Evolutionary conservation across 495 filamentous ascomycete genomes (phyloP), one percentile per base, ranked within the genome.

Genomic region (Bryoglossum gracile): DNA sequence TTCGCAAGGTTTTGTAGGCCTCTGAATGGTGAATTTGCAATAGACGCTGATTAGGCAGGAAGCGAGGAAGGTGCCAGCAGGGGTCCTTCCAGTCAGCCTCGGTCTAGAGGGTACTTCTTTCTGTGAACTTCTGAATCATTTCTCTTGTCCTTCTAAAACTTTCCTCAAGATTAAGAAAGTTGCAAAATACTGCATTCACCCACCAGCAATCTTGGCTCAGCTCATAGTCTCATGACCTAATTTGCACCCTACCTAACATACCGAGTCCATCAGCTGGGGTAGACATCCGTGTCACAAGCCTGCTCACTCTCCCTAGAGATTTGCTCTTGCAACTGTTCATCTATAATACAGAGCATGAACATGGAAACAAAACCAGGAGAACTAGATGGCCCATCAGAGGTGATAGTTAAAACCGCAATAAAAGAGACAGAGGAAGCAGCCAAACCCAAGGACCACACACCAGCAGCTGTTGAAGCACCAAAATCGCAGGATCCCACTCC

Each of bases 321-420:
- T 14, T 8, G 24, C 8, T n/a, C n/a, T n/a, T n/a, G n/a, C n/a
- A n/a, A n/a, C n/a, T n/a, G n/a, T n/a, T n/a, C n/a, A n/a, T n/a
- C 38, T 1, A 25, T 30, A 23, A 43, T 4, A n/a, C 5, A 37
- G 0, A 37, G 14, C 21, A 33, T 16, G 51, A 23, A 32, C 10
- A 66, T 64, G 62, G 56, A 63, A 34, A 51, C 24, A 42, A 49
- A 60, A 40, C 24, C 54, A 35, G 49, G 48, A n/a, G 46, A 56
- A 16, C 23, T 47, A n/a, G 45, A 50, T 23, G 43, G 43, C 33
- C 53, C 51, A 17, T 36, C 40, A 40, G 35, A 49, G 18, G 18
- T 42, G 1, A 34, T 33, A 4, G 45, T 16, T 3, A 59, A 53
- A 19, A 25, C 21, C 18, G 28, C 44, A 34, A 39, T 53, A 26